These are phyloP conservation scores for Euphorbia pulcherrima DNA, from an alignment of 345 rosid species.

Conservation along the genomic window DNA sequence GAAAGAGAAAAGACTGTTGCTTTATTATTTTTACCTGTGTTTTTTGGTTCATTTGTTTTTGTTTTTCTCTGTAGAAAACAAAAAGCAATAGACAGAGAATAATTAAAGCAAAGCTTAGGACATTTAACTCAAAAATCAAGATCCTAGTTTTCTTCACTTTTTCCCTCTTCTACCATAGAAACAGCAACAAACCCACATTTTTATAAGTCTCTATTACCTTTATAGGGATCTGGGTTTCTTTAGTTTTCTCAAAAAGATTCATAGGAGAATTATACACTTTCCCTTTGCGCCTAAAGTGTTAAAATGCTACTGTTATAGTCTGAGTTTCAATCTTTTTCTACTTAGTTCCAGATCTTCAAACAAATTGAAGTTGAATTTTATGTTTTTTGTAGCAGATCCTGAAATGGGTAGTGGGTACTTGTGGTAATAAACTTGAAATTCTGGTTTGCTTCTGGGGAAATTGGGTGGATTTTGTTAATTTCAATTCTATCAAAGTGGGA, in stretches of 20 bases:
- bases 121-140: not conserved
- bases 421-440: not conserved
- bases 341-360: slow-evolving; percentile 19
- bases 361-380: not conserved
- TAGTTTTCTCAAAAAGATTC: slow-evolving; percentile 14
- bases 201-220: slow-evolving; percentile 4
- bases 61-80: not conserved
- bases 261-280: not conserved
- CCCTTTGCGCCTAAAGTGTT: not conserved
- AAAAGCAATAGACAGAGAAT: slow-evolving; percentile 17
- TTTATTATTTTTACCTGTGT: not conserved
- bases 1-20: not conserved
- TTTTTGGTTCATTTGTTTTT: not conserved
- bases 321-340: not conserved
- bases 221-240: slow-evolving; percentile 28
- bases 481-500: not conserved
- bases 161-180: not conserved
- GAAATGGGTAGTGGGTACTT: not conserved
- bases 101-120: slow-evolving; percentile 11
- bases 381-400: slow-evolving; percentile 16
- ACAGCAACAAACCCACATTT: not conserved
- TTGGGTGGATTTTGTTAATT: not conserved
- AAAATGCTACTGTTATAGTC: slow-evolving; percentile 3
- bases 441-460: slow-evolving; percentile 2
- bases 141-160: not conserved